Conservation (phyloP, 2,329 filamentous ascomycete species). For the Verticillium nubilum region DNA sequence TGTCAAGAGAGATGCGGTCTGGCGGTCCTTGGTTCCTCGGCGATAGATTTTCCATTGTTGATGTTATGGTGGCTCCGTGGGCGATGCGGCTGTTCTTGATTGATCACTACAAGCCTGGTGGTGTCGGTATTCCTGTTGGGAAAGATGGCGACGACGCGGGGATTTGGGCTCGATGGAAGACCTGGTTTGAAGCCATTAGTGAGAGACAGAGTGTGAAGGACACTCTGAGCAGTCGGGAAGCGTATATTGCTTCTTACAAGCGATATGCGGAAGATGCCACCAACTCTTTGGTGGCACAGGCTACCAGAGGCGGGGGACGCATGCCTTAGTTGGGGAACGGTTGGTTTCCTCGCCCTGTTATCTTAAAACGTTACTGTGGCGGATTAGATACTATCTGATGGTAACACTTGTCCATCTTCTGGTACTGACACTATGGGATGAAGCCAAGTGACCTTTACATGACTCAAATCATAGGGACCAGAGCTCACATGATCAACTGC, state of each 20-base stretch:
- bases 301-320: slow-evolving; percentile 55
- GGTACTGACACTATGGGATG: too few species aligned
- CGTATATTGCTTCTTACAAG: slow-evolving; percentile 65
- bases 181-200: slow-evolving; percentile 57
- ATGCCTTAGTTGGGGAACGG: slow-evolving; percentile 54
- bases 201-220: slow-evolving; percentile 56
- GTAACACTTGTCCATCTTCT: too few species aligned
- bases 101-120: slow-evolving; percentile 64
- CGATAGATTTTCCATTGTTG: slow-evolving; percentile 57
- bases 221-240: slow-evolving; percentile 62
- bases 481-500: too few species aligned
- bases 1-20: slow-evolving; percentile 56
- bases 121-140: slow-evolving; percentile 35
- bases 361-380: too few species aligned
- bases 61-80: slow-evolving; percentile 70
- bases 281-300: slow-evolving; percentile 55
- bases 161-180: slow-evolving; percentile 60
- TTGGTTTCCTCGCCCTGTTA: too few species aligned
- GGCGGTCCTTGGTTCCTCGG: slow-evolving; percentile 62
- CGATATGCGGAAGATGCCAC: slow-evolving; percentile 62
- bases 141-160: slow-evolving; percentile 38
- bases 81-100: slow-evolving; percentile 66
- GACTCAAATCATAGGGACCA: too few species aligned
- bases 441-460: too few species aligned
- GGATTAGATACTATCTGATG: too few species aligned